Conservation (phyloP, 345 rosid genomes). For the Adansonia digitata region DNA sequence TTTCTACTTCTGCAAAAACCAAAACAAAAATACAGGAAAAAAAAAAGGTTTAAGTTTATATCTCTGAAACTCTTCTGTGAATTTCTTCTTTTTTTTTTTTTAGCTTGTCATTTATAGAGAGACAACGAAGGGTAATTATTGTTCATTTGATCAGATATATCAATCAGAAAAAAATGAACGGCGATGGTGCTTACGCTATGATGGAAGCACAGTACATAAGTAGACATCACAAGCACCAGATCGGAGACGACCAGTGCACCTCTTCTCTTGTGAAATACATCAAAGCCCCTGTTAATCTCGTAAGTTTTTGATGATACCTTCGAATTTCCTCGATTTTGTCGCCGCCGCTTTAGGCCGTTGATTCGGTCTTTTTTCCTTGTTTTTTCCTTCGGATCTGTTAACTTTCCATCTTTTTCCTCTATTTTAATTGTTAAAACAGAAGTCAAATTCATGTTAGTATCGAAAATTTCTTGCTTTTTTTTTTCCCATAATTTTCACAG, state of each 20-base stretch:
- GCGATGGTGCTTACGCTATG: conserved; percentile 26
- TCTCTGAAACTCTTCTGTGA: conserved; percentile 3
- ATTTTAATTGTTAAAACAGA: neutral
- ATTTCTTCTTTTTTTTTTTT: too few relatives aligned
- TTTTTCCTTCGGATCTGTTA: neutral
- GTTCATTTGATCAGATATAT: neutral
- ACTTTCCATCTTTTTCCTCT: neutral
- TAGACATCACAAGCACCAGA: conserved; percentile 58
- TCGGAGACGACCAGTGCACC: conserved; percentile 59
- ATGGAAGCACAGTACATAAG: conserved; percentile 56
- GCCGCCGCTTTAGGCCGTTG: too few relatives aligned
- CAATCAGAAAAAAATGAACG: conserved; percentile 22
- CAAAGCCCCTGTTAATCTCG: conserved; percentile 76
- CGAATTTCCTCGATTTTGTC: neutral
- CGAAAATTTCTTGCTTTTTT: too few relatives aligned
- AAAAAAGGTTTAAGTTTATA: conserved; percentile 20
- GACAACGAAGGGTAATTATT: neutral
- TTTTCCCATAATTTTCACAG: too few relatives aligned
- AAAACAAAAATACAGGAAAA: neutral
- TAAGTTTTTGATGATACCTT: too few relatives aligned
- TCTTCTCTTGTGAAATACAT: conserved; percentile 71
- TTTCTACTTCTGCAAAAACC: conserved; percentile 7
- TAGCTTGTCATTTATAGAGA: neutral
- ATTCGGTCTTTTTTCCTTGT: neutral
- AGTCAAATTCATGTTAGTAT: neutral